Evolutionary conservation across 192 early-diverging fungal species (phyloP).

Genomic region (Rhizophagus prolifer): DNA sequence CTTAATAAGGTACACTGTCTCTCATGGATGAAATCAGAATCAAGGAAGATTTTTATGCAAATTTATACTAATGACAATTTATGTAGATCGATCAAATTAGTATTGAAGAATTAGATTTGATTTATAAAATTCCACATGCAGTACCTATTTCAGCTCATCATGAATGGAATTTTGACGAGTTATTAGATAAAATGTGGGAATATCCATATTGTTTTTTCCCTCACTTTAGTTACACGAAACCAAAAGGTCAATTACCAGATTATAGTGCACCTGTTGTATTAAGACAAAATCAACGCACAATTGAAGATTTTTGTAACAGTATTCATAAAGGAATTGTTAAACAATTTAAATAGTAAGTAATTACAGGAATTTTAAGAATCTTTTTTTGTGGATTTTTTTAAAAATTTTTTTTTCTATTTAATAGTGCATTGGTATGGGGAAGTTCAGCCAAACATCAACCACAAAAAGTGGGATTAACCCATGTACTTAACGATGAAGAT

Average conservation of each 20-base stretch:
- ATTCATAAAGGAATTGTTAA: constrained; percentile 94
- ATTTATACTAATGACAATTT: background rate
- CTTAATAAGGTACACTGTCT: constrained; percentile 99
- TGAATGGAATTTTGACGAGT: constrained; percentile 97
- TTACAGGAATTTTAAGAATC: constrained; percentile 43
- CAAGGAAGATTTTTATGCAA: constrained; percentile 43
- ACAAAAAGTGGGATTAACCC: constrained; percentile 97
- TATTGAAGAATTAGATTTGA: constrained; percentile 78
- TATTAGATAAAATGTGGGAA: constrained; percentile 82
- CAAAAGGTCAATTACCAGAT: constrained; percentile 91
- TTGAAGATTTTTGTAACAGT: constrained; percentile 91
- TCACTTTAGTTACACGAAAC: constrained; percentile 24
- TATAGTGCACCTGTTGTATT: constrained; percentile 93
- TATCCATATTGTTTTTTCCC: constrained; percentile 35
- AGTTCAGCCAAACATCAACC: constrained; percentile 93
- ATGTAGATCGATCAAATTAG: constrained; percentile 90
- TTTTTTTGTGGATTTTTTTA: background rate
- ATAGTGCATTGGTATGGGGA: constrained; percentile 91
- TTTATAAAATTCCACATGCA: constrained; percentile 94
- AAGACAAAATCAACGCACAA: constrained; percentile 58
- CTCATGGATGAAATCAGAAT: constrained; percentile 92
- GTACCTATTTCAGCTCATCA: constrained; percentile 68
- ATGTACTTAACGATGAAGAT: constrained; percentile 90
- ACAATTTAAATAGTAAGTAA: constrained; percentile 62
- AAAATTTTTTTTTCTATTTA: background rate